These are phyloP conservation scores for Platanus orientalis DNA, from an alignment of 164 flowering plant species.

Conservation along the genomic window DNA sequence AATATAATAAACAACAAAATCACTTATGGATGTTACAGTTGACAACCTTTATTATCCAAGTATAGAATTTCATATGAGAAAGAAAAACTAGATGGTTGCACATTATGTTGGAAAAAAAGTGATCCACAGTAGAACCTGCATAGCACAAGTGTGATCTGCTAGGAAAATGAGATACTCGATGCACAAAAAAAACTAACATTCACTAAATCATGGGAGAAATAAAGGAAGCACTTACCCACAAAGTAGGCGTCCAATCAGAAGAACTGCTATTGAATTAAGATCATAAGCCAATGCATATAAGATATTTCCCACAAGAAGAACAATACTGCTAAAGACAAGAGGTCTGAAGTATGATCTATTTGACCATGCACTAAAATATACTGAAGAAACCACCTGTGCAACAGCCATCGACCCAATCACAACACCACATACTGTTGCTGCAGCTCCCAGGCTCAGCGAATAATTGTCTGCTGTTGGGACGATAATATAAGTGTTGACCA, in stretches of 20 bases:
- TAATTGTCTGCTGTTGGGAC: slow-evolving; percentile 61
- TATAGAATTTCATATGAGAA: no score
- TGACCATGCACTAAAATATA: slow-evolving; percentile 66
- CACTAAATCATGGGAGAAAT: neutral
- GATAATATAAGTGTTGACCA: slow-evolving; percentile 55
- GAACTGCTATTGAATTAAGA: slow-evolving; percentile 43
- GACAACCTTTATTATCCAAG: no score
- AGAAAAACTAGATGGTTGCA: no score
- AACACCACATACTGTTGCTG: slow-evolving; percentile 58
- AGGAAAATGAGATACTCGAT: neutral
- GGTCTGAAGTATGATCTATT: slow-evolving; percentile 58
- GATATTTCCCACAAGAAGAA: slow-evolving; percentile 45
- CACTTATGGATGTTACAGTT: no score
- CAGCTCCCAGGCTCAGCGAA: slow-evolving; percentile 56
- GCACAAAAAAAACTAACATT: neutral
- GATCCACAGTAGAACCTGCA: no score
- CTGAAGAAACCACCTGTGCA: slow-evolving; percentile 57
- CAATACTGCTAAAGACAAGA: slow-evolving; percentile 55
- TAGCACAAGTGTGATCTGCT: neutral
- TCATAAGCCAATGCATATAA: slow-evolving; percentile 60
- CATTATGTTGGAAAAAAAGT: no score
- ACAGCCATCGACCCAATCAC: slow-evolving; percentile 64
- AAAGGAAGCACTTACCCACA: slow-evolving; percentile 43
- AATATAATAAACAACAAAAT: no score
- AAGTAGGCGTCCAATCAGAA: slow-evolving; percentile 49